These are phyloP conservation scores for Trichosporon inkin DNA, from an alignment of 1,284 basidiomycete species.

Conservation along the genomic window DNA sequence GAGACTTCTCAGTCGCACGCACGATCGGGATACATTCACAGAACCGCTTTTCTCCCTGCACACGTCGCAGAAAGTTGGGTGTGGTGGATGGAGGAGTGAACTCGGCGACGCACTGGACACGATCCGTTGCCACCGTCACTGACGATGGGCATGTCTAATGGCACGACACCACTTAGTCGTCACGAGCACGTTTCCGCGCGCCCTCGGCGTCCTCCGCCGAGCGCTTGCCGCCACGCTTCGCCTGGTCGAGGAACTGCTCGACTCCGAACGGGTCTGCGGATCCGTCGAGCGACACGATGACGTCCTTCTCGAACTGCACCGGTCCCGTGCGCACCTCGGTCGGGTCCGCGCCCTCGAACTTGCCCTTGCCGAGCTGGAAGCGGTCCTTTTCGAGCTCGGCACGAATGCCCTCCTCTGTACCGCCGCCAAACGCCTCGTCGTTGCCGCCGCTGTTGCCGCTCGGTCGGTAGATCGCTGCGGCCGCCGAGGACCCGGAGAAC, in stretches of 20 bases:
- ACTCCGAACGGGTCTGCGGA: slow-evolving; percentile 89
- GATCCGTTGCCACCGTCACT: too few species aligned
- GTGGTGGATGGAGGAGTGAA: too few species aligned
- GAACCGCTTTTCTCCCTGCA: too few species aligned
- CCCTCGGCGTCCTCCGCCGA: slow-evolving; percentile 51
- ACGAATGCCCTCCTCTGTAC: slow-evolving; percentile 87
- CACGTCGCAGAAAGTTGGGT: too few species aligned
- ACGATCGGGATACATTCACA: too few species aligned
- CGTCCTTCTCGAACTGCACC: slow-evolving; percentile 99
- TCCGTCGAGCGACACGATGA: slow-evolving; percentile 51
- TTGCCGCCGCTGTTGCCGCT: slow-evolving; percentile 70
- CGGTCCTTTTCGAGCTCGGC: slow-evolving; percentile 88
- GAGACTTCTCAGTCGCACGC: too few species aligned
- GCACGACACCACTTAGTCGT: slow-evolving; percentile 6
- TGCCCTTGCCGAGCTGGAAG: slow-evolving; percentile 82
- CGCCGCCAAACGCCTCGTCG: slow-evolving; percentile 86
- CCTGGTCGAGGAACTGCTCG: slow-evolving; percentile 94
- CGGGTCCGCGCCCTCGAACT: slow-evolving; percentile 66
- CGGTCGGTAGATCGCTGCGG: slow-evolving; percentile 95
- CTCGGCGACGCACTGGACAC: background rate
- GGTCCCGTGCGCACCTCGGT: slow-evolving; percentile 77
- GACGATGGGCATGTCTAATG: too few species aligned
- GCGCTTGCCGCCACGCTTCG: slow-evolving; percentile 87
- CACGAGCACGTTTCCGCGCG: slow-evolving; percentile 24
- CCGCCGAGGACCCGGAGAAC: slow-evolving; percentile 92